Conservation (phyloP, 306 rosid species). For the Dryas alaskensis region DNA sequence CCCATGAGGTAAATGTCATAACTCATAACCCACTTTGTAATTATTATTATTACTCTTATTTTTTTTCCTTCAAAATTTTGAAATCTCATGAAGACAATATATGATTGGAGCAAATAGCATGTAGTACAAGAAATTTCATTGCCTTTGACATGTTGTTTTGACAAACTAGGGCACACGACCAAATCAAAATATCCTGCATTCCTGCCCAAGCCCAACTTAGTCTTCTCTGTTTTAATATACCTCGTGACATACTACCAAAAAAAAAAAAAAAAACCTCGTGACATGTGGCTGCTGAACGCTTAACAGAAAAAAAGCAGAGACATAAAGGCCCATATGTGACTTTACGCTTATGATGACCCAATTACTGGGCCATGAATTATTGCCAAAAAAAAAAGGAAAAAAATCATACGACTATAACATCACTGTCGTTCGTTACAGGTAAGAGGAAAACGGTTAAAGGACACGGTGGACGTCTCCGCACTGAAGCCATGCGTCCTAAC, state of each 20-base stretch:
- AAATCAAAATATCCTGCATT: not conserved
- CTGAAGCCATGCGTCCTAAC: slow-evolving; percentile 78
- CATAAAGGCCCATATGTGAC: too few species aligned
- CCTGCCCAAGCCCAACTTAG: too few species aligned
- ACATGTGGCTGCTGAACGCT: not conserved
- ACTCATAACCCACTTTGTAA: not conserved
- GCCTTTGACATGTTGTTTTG: too few species aligned
- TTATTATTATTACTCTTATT: not conserved
- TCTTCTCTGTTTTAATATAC: not conserved
- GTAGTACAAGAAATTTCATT: not conserved
- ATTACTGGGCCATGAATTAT: not conserved
- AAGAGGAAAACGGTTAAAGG: slow-evolving; percentile 75
- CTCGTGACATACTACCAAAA: not conserved
- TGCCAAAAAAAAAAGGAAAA: not conserved
- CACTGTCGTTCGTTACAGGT: slow-evolving; percentile 40
- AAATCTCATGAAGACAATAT: too few species aligned
- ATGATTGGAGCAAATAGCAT: not conserved
- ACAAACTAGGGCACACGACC: too few species aligned
- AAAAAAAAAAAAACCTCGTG: not conserved
- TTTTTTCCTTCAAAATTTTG: not conserved
- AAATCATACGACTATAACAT: not conserved
- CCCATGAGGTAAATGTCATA: slow-evolving; percentile 66
- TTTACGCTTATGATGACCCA: not conserved
- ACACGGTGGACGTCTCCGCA: slow-evolving; percentile 85
- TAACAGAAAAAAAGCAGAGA: not conserved